These are phyloP conservation scores for Geotrichum macrosporum DNA, from an alignment of 1,139 yeast genomes.

Conservation along the genomic window DNA sequence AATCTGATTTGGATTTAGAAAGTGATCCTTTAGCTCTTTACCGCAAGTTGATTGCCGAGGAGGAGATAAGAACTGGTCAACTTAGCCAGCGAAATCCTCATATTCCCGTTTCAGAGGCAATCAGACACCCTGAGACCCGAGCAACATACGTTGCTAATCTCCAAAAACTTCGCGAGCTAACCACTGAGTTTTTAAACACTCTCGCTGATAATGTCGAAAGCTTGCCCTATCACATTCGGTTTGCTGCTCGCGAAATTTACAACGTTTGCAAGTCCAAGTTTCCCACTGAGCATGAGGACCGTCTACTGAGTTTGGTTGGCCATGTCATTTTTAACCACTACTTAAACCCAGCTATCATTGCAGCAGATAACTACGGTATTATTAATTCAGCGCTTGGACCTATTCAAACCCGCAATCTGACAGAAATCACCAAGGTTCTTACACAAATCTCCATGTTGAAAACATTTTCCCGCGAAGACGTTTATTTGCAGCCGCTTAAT, in stretches of 20 bases:
- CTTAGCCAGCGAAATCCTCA: slow-evolving; percentile 44
- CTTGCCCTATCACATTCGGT: slow-evolving; percentile 64
- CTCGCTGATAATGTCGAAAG: slow-evolving; percentile 42
- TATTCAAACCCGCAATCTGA: slow-evolving; percentile 49
- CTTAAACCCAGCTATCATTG: slow-evolving; percentile 58
- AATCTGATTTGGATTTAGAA: slow-evolving; percentile 63
- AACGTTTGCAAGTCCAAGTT: slow-evolving; percentile 42
- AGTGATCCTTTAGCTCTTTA: slow-evolving; percentile 70
- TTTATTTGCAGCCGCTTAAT: slow-evolving; percentile 74
- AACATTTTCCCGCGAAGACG: slow-evolving; percentile 57
- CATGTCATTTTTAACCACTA: slow-evolving; percentile 61
- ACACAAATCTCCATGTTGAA: slow-evolving; percentile 63
- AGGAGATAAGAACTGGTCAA: slow-evolving; percentile 43
- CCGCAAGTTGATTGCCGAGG: slow-evolving; percentile 45
- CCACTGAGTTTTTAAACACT: slow-evolving; percentile 54
- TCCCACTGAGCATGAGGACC: slow-evolving; percentile 46
- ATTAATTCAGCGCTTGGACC: slow-evolving; percentile 38
- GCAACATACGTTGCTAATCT: slow-evolving; percentile 65
- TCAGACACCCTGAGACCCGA: slow-evolving; percentile 70
- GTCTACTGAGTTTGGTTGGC: slow-evolving; percentile 64
- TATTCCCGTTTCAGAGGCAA: slow-evolving; percentile 63
- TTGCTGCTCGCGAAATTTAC: slow-evolving; percentile 43
- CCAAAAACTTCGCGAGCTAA: slow-evolving; percentile 66
- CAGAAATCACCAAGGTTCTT: slow-evolving; percentile 55
- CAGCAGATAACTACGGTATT: slow-evolving; percentile 64